Base-by-base conservation (phyloP, 179 eudicot genomes). In the Pouteria campechiana region DNA sequence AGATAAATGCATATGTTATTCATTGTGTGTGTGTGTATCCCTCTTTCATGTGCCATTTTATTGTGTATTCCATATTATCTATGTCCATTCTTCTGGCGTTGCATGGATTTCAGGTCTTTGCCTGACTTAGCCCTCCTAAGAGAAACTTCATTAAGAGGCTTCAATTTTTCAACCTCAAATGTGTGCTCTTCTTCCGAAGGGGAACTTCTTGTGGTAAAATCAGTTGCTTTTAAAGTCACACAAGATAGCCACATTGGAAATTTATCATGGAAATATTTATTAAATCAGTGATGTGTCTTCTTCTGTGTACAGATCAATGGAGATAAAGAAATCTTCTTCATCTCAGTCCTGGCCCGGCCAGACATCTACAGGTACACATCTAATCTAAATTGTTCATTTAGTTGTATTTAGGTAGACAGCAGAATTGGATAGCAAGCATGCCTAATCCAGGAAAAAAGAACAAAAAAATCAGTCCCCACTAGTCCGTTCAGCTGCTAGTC, bases 101-200 rank as follows among this genome's bases (percentile, higher is more conserved):
- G n/a, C n/a, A n/a, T n/a, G n/a, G n/a, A 53, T 33, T 47, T 17
- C 63, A 89, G 99, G 75, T 79, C 99, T 46, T 60, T 90, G 25
- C 99, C 99, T 25, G 94, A 87, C 22, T 48, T 92, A 46, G 79
- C 87, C 46, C 71, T 82, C 52, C 53, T 92, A 44, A 79, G 69
- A 64, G 88, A 83, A 73, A 67, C 78, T 45, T 68, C 71, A n/a
- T 33, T 87, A 36, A 75, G 78, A 68, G 75, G 92, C 62, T 70
- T 87, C 55, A 40, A 51, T 35, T 44, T 58, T 66, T 54, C 76
- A 7, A 51, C 61, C 15, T 50, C 66, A 38, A 87, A 73, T 57
- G 58, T 83, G 19, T 76, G 92, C 55, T 78, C 75, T 39, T 83
- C 99, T 27, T 15, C 33, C 17, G 76, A 73, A 36, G 99, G 96